These are phyloP conservation scores for Grigorovia yakushimaensis DNA, from an alignment of 805 yeast genomes.

Conservation along the genomic window DNA sequence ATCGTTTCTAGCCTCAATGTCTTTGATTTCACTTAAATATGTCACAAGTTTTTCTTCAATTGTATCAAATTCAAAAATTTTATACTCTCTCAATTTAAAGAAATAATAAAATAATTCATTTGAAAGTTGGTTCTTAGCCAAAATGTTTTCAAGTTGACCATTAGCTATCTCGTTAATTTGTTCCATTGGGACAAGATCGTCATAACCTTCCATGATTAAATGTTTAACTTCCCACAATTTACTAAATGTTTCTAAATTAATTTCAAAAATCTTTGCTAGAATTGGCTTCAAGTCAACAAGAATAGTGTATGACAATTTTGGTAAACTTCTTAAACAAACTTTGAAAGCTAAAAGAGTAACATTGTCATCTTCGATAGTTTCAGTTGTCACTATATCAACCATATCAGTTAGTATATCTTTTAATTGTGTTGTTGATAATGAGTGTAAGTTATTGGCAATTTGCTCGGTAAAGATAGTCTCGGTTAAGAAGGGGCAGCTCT, in stretches of 20 bases:
- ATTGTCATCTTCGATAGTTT: constrained; percentile 4
- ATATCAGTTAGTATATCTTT: constrained; percentile 18
- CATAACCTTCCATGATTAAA: constrained; percentile 40
- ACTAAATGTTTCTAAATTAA: constrained; percentile 7
- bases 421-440: constrained; percentile 41
- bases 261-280: constrained; percentile 21
- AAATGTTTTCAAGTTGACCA: neutral
- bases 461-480: constrained; percentile 26
- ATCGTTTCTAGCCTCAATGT: constrained; percentile 1
- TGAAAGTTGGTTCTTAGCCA: neutral
- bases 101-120: constrained; percentile 28
- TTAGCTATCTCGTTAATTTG: constrained; percentile 8
- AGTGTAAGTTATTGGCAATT: constrained; percentile 34
- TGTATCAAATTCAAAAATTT: constrained; percentile 19
- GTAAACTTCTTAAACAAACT: constrained; percentile 35
- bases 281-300: constrained; percentile 15
- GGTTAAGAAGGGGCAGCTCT: constrained; percentile 12
- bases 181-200: constrained; percentile 26
- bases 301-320: constrained; percentile 23
- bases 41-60: constrained; percentile 20
- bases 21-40: constrained; percentile 10
- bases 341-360: constrained; percentile 17
- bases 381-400: constrained; percentile 6
- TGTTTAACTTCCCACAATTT: constrained; percentile 39
- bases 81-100: constrained; percentile 44